Evolutionary conservation across 495 filamentous ascomycete genomes (phyloP).

Genomic region (Penicillium cosmopolitanum): DNA sequence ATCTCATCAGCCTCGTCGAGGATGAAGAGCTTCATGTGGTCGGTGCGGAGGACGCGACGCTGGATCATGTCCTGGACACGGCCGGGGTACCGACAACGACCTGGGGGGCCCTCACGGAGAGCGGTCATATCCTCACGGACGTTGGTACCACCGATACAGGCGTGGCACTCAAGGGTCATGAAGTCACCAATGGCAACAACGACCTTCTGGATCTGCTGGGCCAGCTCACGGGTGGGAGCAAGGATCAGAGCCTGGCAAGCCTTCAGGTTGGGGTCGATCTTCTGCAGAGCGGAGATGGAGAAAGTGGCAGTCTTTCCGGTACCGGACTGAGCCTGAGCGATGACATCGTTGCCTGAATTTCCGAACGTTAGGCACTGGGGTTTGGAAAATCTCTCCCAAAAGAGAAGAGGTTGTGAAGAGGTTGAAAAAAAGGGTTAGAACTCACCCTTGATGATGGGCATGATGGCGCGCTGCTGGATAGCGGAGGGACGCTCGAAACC

Average conservation of each 20-base stretch:
- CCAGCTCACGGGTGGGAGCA: constrained; percentile 95
- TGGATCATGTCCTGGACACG: constrained; percentile 99
- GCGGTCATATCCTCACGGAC: constrained; percentile 97
- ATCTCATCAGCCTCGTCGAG: constrained; percentile 99
- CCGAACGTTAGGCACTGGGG: constrained; percentile 18
- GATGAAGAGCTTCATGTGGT: constrained; percentile 98
- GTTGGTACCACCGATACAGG: constrained; percentile 97
- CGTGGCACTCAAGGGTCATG: constrained; percentile 99
- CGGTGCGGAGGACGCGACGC: constrained; percentile 89
- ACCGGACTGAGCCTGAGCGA: constrained; percentile 98
- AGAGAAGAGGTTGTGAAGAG: constrained; percentile 4
- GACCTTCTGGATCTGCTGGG: constrained; percentile 98
- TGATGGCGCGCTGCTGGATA: constrained; percentile 99
- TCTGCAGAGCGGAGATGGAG: constrained; percentile 97
- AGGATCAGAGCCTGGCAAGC: constrained; percentile 95
- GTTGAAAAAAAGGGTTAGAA: constrained; percentile 14
- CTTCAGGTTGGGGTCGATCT: constrained; percentile 92
- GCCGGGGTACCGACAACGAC: constrained; percentile 94
- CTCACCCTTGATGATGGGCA: constrained; percentile 99
- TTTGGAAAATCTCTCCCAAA: constrained; percentile 17
- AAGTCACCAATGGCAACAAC: constrained; percentile 98
- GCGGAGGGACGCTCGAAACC: constrained; percentile 99
- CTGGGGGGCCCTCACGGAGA: constrained; percentile 90
- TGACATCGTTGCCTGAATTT: constrained; percentile 88
- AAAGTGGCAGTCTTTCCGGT: constrained; percentile 99